phyloP scores from a whole-genome alignment of 1,284 basidiomycete species.

The Schizopora paradoxa region DNA sequence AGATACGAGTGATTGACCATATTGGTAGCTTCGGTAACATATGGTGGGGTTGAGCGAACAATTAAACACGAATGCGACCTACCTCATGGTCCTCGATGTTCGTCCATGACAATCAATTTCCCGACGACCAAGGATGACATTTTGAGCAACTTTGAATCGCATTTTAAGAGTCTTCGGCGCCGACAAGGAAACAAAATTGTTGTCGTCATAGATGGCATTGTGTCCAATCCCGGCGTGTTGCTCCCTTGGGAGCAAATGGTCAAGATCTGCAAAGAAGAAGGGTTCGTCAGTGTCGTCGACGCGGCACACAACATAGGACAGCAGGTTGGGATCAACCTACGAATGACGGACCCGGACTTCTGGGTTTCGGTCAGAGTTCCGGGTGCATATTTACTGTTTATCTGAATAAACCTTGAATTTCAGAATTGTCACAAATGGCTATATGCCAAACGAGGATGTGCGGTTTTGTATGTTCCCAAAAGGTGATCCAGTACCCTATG shows the following conservation, averaged over 20 bases:
- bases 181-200: conserved; percentile 45
- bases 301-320: conserved; percentile 72
- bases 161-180: conserved; percentile 31
- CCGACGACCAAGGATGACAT: conserved; percentile 63
- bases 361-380: conserved; percentile 60
- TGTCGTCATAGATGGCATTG: conserved; percentile 72
- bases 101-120: conserved; percentile 50
- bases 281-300: conserved; percentile 70
- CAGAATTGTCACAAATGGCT: conserved; percentile 87
- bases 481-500: conserved; percentile 39
- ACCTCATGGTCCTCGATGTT: conserved; percentile 46
- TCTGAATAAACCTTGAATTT: background rate
- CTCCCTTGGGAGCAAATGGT: conserved; percentile 82
- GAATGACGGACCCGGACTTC: conserved; percentile 64
- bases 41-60: conserved; percentile 53
- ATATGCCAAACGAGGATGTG: conserved; percentile 63
- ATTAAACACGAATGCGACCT: conserved; percentile 58
- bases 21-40: conserved; percentile 60
- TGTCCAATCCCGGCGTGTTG: conserved; percentile 62
- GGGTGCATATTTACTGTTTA: background rate
- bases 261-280: conserved; percentile 61
- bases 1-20: background rate
- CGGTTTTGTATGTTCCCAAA: conserved; percentile 73
- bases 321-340: conserved; percentile 51
- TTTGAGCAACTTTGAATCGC: conserved; percentile 45